A percentile compares a stretch with the other conserved stretches of the same genome.
These are phyloP conservation scores for Solanum gandarillasii DNA, from an alignment of 257 asterid genomes.

Conservation along the genomic window DNA sequence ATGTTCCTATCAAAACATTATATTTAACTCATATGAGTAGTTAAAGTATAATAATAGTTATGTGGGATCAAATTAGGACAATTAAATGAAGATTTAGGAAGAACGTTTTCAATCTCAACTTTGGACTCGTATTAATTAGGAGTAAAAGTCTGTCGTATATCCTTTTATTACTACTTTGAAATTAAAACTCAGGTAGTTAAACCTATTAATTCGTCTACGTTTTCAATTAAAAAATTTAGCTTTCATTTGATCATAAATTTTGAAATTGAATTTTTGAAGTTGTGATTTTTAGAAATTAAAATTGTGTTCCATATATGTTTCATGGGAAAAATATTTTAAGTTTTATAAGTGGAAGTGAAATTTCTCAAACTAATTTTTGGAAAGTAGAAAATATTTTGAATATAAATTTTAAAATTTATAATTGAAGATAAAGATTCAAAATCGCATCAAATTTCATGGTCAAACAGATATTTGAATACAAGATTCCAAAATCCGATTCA, in stretches of 20 bases:
- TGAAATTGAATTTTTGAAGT: no score
- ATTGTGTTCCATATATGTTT: no score
- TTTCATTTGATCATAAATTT: no score
- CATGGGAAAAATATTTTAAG: no score
- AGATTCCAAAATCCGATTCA: no score
- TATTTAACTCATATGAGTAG: not conserved
- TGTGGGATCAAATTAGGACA: not conserved
- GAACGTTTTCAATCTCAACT: not conserved
- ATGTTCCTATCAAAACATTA: not conserved
- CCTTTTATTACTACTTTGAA: not conserved
- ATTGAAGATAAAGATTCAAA: no score
- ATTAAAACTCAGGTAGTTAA: not conserved
- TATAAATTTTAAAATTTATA: no score
- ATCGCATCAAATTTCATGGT: no score
- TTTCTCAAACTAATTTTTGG: no score
- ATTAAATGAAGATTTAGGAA: not conserved
- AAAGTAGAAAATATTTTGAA: not conserved
- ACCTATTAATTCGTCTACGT: not conserved
- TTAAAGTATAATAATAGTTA: not conserved
- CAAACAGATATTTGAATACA: no score
- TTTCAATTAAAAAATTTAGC: rapidly evolving
- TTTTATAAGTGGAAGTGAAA: not conserved
- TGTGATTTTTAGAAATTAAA: no score
- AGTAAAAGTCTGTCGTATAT: not conserved
- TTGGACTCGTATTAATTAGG: not conserved